Evolutionary conservation across 2,329 filamentous ascomycete genomes (phyloP), one percentile per base, ranked within the genome.

Genomic region (Geosmithia morbida): DNA sequence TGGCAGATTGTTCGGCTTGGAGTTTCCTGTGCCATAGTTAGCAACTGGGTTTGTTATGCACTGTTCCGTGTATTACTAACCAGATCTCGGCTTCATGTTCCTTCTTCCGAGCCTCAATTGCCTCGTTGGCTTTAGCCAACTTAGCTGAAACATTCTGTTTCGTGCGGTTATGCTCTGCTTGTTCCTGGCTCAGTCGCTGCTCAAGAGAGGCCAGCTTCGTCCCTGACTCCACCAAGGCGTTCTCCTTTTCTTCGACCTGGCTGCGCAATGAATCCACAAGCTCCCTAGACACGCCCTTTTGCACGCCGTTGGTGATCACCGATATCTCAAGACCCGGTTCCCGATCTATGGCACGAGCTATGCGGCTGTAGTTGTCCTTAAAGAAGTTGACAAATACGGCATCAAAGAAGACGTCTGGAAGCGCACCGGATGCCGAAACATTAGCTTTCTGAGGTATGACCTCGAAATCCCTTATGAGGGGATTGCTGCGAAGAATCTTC

Each of bases 251-350:
- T 50, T 85, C 81, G 1, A 94, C 63, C 59, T 96, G 83, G 4
- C 73, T 72, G 45, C 87, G 80, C 30, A 98, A 69, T 1, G 84
- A 83, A 61, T 98, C 92, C 3, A 98, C 85, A 39, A 97, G 69
- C 56, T 97, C 87, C 41, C 90, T 78, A n/a, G 94, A 95, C 39
- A 98, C 85, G 3, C 90, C 90, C 57, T 90, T 89, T 54, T 92
- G 82, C 11, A 89, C 68, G 0, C 85, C 86, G 58, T 89, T 87
- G 42, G 81, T 74, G 48, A 88, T 72, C 11, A 92, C 77, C 0
- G 87, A 83, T 22, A 94, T 81, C 60, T 98, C 92, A 51, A 94
- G 70, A 1, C 83, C 87, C 1, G 92, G 92, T 51, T 95, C 87
- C 51, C 90, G 81, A 63, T 98, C 92, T 55, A 98, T 86, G 14